These are phyloP conservation scores for Acer campestre DNA, from an alignment of 345 rosid genomes.

Conservation along the genomic window DNA sequence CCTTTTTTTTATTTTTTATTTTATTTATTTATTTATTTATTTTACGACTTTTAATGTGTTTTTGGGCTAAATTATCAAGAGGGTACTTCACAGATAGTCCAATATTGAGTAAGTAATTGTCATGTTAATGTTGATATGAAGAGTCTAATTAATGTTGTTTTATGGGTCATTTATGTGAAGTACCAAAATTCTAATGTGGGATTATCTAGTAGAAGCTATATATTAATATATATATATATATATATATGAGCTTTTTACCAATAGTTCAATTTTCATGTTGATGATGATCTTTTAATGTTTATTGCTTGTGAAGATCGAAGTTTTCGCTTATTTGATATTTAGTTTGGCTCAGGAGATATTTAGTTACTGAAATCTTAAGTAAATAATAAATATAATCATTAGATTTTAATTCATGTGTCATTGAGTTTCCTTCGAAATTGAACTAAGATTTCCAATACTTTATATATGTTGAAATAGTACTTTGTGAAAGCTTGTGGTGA, in stretches of 20 bases:
- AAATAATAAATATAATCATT: too few species aligned
- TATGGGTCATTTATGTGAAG: not conserved
- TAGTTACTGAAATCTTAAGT: too few species aligned
- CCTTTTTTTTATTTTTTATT: not conserved
- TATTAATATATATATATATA: not conserved
- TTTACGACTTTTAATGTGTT: not conserved
- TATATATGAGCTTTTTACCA: too few species aligned
- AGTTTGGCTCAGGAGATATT: too few species aligned
- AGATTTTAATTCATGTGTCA: too few species aligned
- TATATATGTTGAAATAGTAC: too few species aligned
- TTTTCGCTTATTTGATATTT: not conserved
- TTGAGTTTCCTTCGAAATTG: too few species aligned
- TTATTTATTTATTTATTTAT: too few species aligned
- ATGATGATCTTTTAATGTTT: not conserved
- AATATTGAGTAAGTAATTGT: not conserved
- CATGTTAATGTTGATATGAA: not conserved
- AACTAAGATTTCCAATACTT: too few species aligned
- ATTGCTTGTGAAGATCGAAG: not conserved
- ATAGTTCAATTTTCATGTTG: not conserved
- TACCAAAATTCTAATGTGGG: not conserved
- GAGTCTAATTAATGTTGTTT: not conserved
- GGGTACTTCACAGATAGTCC: conserved; percentile 2
- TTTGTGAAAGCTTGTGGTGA: too few species aligned
- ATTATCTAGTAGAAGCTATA: not conserved
- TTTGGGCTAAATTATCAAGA: conserved; percentile 16